Conservation (phyloP, 2,329 filamentous ascomycete species). For the Ceratocystis colombiana region DNA sequence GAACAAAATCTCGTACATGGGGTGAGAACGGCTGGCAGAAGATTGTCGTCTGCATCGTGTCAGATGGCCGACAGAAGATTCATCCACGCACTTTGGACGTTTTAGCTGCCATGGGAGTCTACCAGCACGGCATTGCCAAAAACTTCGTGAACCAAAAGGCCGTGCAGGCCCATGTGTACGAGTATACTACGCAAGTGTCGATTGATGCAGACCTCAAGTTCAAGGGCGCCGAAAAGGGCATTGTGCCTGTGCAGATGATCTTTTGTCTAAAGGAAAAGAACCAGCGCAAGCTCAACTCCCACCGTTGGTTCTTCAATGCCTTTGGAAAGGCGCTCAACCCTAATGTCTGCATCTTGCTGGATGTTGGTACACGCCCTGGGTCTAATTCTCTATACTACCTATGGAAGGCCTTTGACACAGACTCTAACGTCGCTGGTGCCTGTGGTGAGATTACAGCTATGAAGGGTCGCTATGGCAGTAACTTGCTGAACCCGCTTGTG, state of each 20-base stretch:
- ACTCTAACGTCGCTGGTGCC: conserved; percentile 92
- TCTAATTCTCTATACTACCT: conserved; percentile 89
- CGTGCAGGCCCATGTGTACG: conserved; percentile 93
- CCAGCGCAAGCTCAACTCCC: conserved; percentile 93
- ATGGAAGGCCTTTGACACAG: conserved; percentile 97
- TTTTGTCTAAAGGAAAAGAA: conserved; percentile 99
- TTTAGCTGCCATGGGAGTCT: conserved; percentile 90
- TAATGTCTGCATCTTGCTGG: conserved; percentile 91
- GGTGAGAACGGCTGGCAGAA: conserved; percentile 97
- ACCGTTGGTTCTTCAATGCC: conserved; percentile 98
- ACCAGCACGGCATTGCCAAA: conserved; percentile 97
- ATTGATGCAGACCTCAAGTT: conserved; percentile 93
- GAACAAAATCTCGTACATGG: conserved; percentile 88
- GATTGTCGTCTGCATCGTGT: conserved; percentile 95
- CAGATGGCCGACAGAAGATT: conserved; percentile 81
- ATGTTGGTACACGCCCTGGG: conserved; percentile 88
- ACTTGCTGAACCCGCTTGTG: conserved; percentile 84
- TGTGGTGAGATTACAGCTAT: conserved; percentile 97
- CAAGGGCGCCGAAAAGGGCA: conserved; percentile 98
- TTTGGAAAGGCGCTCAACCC: conserved; percentile 87
- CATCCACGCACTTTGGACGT: conserved; percentile 89
- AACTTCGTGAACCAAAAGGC: conserved; percentile 94
- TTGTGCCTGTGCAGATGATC: conserved; percentile 94
- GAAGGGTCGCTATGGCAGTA: conserved; percentile 73
- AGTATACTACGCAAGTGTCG: conserved; percentile 97